Evolutionary conservation across 2,329 filamentous ascomycete genomes (phyloP).

Genomic region (Botrytis cinerea): DNA sequence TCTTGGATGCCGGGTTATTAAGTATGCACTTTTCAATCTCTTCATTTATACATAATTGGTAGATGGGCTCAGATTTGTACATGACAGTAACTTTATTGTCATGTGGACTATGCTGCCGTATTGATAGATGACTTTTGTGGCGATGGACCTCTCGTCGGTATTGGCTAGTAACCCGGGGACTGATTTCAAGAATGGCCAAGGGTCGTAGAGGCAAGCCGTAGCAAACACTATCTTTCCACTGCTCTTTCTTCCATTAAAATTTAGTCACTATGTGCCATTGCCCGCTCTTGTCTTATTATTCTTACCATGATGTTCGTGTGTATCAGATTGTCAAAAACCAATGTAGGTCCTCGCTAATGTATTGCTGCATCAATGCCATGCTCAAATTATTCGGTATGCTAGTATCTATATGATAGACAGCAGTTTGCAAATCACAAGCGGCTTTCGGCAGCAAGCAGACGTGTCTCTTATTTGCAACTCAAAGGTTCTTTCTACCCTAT

Average conservation of each 20-base stretch:
- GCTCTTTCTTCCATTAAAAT: not conserved
- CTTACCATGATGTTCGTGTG: not conserved
- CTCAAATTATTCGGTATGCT: too few relatives aligned
- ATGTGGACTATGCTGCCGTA: conserved; percentile 1
- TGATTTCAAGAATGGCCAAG: not conserved
- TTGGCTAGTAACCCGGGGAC: not conserved
- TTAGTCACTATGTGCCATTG: not conserved
- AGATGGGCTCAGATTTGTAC: not conserved
- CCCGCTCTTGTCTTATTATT: not conserved
- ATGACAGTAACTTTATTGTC: not conserved
- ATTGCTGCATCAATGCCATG: not conserved
- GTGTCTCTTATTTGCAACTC: too few relatives aligned
- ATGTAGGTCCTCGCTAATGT: not conserved
- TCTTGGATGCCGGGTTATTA: not conserved
- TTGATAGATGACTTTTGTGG: not conserved
- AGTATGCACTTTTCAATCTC: not conserved
- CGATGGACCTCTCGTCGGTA: not conserved
- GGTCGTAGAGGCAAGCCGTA: not conserved
- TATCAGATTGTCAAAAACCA: not conserved
- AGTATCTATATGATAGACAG: not conserved
- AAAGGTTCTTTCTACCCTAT: not conserved
- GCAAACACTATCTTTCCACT: not conserved
- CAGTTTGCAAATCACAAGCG: too few relatives aligned
- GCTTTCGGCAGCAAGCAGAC: not conserved
- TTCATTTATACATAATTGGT: not conserved